Conservation (phyloP, 768 basidiomycete genomes). For the Terana coerulea region DNA sequence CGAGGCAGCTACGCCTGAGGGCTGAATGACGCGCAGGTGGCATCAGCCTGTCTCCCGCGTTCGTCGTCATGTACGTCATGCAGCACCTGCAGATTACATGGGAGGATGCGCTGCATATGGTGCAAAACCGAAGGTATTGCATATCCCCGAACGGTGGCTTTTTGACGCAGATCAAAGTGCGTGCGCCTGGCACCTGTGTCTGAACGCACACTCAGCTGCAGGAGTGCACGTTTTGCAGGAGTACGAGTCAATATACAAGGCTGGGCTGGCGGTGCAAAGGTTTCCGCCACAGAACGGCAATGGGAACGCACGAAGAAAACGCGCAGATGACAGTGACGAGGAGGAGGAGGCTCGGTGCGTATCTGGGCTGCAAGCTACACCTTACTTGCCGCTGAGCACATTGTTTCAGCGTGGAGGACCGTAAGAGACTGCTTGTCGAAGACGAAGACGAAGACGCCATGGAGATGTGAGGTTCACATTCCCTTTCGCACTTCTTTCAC, state of each 20-base stretch:
- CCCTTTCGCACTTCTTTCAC: background rate
- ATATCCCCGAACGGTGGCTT: constrained; percentile 93
- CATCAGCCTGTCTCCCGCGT: constrained; percentile 82
- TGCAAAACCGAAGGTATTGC: constrained; percentile 90
- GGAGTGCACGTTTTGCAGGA: constrained; percentile 48
- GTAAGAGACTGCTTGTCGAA: constrained; percentile 39
- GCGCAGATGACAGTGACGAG: constrained; percentile 67
- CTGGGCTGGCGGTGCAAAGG: constrained; percentile 61
- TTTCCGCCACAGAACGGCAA: constrained; percentile 47
- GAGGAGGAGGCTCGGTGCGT: constrained; percentile 45
- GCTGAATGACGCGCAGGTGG: constrained; percentile 50
- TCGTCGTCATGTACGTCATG: constrained; percentile 94
- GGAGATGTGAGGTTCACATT: constrained; percentile 16
- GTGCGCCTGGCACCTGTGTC: constrained; percentile 8
- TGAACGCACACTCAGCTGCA: background rate
- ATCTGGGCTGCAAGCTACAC: too few relatives aligned
- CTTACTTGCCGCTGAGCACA: background rate
- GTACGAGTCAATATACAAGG: constrained; percentile 90
- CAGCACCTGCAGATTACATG: constrained; percentile 74
- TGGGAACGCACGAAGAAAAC: constrained; percentile 56
- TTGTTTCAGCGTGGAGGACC: constrained; percentile 35
- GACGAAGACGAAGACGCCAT: constrained; percentile 31
- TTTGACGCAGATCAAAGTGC: constrained; percentile 85
- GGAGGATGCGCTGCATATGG: constrained; percentile 86
- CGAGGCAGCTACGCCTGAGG: background rate